These are phyloP conservation scores for Oenanthe javanica DNA, from an alignment of 140 eudicot genomes.

Conservation along the genomic window DNA sequence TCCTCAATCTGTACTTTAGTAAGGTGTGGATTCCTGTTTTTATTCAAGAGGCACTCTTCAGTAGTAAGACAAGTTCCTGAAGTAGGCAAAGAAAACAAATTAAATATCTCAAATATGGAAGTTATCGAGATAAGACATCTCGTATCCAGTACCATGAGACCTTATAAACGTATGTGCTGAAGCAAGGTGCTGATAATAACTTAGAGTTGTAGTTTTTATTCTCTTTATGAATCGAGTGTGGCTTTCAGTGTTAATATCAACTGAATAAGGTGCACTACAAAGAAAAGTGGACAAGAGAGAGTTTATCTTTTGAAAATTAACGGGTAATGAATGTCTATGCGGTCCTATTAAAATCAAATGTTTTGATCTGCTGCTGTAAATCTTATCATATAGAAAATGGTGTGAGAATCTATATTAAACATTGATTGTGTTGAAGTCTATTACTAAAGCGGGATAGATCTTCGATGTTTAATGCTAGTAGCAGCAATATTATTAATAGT, in stretches of 20 bases:
- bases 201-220: neutral
- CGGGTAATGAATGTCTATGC: neutral
- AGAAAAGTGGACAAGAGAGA: neutral
- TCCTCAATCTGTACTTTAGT: constrained; percentile 73
- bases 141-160: neutral
- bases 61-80: constrained; percentile 96
- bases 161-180: neutral
- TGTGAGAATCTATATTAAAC: neutral
- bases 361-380: neutral
- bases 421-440: neutral
- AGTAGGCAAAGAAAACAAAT: constrained; percentile 13
- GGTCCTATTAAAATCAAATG: neutral
- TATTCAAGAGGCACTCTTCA: constrained; percentile 89
- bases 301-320: neutral
- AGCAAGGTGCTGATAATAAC: neutral
- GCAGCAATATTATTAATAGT: neutral
- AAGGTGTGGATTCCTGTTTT: constrained; percentile 83
- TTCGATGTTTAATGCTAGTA: neutral
- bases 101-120: neutral
- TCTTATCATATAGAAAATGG: neutral
- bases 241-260: neutral
- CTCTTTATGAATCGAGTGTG: neutral
- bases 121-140: neutral
- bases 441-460: neutral
- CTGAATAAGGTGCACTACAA: neutral